phyloP scores from a whole-genome alignment of 345 rosid genomes.

The Euphorbia lathyris region DNA sequence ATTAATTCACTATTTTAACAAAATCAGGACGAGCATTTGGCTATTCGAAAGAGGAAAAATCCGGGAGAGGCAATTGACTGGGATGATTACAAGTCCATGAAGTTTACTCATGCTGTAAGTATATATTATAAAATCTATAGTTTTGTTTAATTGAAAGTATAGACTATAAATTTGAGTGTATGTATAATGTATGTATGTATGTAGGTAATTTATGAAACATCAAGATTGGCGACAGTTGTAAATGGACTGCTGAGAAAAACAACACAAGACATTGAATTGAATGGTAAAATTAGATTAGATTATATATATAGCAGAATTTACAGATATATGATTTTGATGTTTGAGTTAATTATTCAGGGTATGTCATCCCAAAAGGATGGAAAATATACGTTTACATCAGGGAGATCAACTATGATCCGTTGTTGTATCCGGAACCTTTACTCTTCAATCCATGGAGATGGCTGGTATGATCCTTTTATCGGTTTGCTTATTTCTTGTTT shows the following conservation, averaged over 20 bases:
- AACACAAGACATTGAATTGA: conserved; percentile 67
- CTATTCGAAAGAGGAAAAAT: conserved; percentile 34
- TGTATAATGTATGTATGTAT: too few species aligned
- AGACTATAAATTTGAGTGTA: too few species aligned
- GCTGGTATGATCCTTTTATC: too few species aligned
- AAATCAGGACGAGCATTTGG: conserved; percentile 53
- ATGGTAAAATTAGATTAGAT: conserved; percentile 35
- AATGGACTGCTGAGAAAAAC: conserved; percentile 84
- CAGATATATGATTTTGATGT: too few species aligned
- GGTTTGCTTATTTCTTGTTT: too few species aligned
- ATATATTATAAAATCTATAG: too few species aligned
- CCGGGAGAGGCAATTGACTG: conserved; percentile 31
- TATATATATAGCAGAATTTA: too few species aligned
- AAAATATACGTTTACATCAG: conserved; percentile 88
- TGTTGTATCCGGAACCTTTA: conserved; percentile 60
- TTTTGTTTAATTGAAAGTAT: too few species aligned
- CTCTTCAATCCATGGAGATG: conserved; percentile 96
- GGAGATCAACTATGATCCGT: conserved; percentile 70
- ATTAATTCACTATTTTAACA: not conserved
- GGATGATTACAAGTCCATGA: too few species aligned
- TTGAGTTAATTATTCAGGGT: conserved; percentile 42
- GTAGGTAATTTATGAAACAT: conserved; percentile 79
- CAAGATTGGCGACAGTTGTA: conserved; percentile 75
- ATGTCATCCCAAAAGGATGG: conserved; percentile 84
- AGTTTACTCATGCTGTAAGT: too few species aligned